These are phyloP conservation scores for Galerina sulciceps DNA, from an alignment of 768 basidiomycete species.

Conservation along the genomic window DNA sequence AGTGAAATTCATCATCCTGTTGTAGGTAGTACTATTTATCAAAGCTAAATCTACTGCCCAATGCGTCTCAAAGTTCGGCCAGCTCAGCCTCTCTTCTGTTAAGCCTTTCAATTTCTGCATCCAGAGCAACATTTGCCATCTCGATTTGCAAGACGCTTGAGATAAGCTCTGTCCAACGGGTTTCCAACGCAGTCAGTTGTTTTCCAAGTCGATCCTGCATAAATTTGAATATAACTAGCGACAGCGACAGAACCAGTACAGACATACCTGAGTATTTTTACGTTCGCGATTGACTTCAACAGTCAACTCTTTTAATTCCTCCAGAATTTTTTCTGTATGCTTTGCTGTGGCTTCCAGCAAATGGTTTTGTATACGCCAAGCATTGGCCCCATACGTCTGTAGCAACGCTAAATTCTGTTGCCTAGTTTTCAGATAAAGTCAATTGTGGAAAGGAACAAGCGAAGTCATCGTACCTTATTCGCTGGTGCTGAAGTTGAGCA, in stretches of 20 bases:
- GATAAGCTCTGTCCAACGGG: slow-evolving; percentile 91
- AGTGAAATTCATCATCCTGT: slow-evolving; percentile 8
- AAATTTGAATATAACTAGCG: background rate
- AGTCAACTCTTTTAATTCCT: slow-evolving; percentile 76
- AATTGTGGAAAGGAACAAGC: background rate
- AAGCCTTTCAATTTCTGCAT: slow-evolving; percentile 73
- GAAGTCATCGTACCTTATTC: slow-evolving; percentile 59
- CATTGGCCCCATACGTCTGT: slow-evolving; percentile 87
- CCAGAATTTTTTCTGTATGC: slow-evolving; percentile 71
- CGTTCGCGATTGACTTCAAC: slow-evolving; percentile 88
- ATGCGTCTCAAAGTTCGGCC: slow-evolving; percentile 44
- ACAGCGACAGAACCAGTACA: slow-evolving; percentile 12
- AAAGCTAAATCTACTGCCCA: slow-evolving; percentile 4
- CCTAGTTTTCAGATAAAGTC: slow-evolving; percentile 40
- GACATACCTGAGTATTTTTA: slow-evolving; percentile 79
- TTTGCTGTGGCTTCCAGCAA: slow-evolving; percentile 78
- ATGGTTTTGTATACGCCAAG: slow-evolving; percentile 92
- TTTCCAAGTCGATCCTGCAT: slow-evolving; percentile 74
- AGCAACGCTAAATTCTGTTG: slow-evolving; percentile 83
- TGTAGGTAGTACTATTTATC: slow-evolving; percentile 14
- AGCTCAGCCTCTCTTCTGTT: slow-evolving; percentile 66
- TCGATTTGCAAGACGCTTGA: slow-evolving; percentile 92
- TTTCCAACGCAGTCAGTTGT: slow-evolving; percentile 82
- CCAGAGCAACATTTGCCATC: slow-evolving; percentile 91
- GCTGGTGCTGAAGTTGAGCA: slow-evolving; percentile 86